Evolutionary conservation across 2,329 filamentous ascomycete genomes (phyloP).

Genomic region (Aspergillus neotritici): DNA sequence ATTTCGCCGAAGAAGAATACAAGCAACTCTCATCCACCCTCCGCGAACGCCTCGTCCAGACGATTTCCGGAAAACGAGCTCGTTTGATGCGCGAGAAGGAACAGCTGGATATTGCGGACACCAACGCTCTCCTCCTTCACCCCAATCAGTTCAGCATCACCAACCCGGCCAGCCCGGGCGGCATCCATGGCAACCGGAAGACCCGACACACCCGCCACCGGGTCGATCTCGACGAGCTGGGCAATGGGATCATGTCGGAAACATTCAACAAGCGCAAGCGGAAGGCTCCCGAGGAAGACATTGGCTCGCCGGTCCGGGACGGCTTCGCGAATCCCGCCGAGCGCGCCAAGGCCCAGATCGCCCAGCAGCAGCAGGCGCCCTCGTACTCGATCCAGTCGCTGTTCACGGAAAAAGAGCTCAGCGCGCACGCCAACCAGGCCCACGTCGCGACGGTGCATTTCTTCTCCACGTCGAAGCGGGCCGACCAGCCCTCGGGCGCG

Average conservation of each 20-base stretch:
- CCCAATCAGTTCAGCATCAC: conserved; percentile 62
- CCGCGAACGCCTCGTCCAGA: conserved; percentile 56
- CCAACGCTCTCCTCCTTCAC: conserved; percentile 59
- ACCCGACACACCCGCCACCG: conserved; percentile 58
- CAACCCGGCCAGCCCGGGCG: conserved; percentile 58
- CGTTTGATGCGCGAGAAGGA: conserved; percentile 60
- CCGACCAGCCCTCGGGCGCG: conserved; percentile 37
- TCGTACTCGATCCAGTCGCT: conserved; percentile 59
- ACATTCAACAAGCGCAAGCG: conserved; percentile 53
- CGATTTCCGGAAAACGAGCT: conserved; percentile 52
- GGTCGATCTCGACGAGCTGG: conserved; percentile 48
- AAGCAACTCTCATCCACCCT: conserved; percentile 54
- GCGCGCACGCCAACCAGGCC: conserved; percentile 56
- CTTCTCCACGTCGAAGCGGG: conserved; percentile 52
- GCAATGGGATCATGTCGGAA: conserved; percentile 43
- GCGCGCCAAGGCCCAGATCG: conserved; percentile 50
- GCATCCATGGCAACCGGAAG: conserved; percentile 56
- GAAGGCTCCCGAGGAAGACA: conserved; percentile 54
- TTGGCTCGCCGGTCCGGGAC: conserved; percentile 53
- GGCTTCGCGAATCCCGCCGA: conserved; percentile 44
- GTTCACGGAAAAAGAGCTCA: conserved; percentile 63
- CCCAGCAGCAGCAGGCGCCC: conserved; percentile 53
- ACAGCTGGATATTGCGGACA: conserved; percentile 61
- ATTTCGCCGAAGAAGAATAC: conserved; percentile 59
- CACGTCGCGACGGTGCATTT: conserved; percentile 53